Evolutionary conservation across 2,329 filamentous ascomycete species (phyloP).

Genomic region (Calycina herbarum): DNA sequence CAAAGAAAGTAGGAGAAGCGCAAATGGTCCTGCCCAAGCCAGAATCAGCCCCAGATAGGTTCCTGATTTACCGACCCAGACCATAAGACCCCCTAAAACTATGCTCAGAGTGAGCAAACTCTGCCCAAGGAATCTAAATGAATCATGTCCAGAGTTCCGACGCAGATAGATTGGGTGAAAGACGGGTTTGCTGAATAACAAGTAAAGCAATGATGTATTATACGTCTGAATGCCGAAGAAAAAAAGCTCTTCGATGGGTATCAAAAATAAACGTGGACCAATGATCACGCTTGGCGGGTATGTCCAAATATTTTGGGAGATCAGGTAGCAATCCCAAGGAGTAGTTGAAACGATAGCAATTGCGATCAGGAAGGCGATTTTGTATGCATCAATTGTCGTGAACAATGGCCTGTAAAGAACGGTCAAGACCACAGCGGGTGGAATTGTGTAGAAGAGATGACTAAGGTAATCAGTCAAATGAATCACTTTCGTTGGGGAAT

Average conservation of each 20-base stretch:
- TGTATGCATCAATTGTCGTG: constrained; percentile 62
- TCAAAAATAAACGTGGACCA: constrained; percentile 61
- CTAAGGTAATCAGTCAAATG: constrained; percentile 21
- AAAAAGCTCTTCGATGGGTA: constrained; percentile 72
- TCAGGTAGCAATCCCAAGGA: constrained; percentile 77
- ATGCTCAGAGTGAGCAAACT: constrained; percentile 46
- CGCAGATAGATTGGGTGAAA: constrained; percentile 57
- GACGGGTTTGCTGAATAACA: constrained; percentile 61
- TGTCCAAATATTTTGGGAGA: constrained; percentile 67
- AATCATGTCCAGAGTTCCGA: constrained; percentile 12
- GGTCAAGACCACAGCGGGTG: constrained; percentile 59
- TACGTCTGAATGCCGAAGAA: constrained; percentile 79
- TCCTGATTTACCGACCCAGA: constrained; percentile 48
- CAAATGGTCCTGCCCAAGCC: constrained; percentile 66
- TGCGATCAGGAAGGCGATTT: constrained; percentile 58
- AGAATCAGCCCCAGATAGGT: constrained; percentile 72
- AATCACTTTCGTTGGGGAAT: neutral
- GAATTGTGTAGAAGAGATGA: constrained; percentile 68
- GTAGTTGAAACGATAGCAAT: constrained; percentile 68
- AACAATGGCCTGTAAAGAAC: constrained; percentile 60
- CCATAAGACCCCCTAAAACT: constrained; percentile 45
- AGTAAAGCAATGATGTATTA: constrained; percentile 67
- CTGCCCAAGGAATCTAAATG: constrained; percentile 49
- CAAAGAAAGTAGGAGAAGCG: constrained; percentile 63
- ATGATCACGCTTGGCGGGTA: constrained; percentile 66